These are phyloP conservation scores for Eimeria acervulina DNA, from an alignment of 169 alveolate species.

Conservation along the genomic window DNA sequence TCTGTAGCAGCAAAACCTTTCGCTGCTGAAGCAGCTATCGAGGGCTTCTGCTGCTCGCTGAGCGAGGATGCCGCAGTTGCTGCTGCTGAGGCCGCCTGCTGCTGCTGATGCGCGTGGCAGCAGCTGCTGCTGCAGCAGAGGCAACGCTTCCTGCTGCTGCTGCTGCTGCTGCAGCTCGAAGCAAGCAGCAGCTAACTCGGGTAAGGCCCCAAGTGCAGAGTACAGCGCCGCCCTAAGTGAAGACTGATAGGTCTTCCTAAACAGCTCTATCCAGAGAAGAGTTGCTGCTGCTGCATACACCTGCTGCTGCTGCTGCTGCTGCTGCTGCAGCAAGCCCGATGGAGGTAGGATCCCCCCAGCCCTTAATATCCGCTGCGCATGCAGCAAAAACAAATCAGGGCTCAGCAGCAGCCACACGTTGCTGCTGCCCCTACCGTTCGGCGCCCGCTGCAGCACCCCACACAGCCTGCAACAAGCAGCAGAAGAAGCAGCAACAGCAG, in stretches of 20 bases:
- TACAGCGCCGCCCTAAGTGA: conserved; percentile 22
- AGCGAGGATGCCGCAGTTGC: conserved; percentile 26
- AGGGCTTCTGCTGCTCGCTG: conserved; percentile 56
- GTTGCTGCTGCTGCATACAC: conserved; percentile 71
- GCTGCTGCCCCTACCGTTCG: conserved; percentile 61
- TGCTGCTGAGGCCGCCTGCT: conserved; percentile 67
- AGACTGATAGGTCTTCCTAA: conserved; percentile 27
- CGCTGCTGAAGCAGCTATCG: conserved; percentile 32
- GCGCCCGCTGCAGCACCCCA: conserved; percentile 74
- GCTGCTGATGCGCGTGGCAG: conserved; percentile 46
- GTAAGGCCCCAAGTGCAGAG: not conserved
- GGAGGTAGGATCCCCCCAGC: conserved; percentile 22
- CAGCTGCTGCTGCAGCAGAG: not conserved
- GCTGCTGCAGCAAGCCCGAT: conserved; percentile 11
- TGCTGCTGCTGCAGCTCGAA: conserved; percentile 78
- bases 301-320: conserved; percentile 76
- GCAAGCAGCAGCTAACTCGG: conserved; percentile 75
- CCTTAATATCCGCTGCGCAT: conserved; percentile 43
- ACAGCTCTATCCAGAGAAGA: conserved; percentile 57
- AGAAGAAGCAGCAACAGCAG: conserved; percentile 49
- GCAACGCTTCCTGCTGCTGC: conserved; percentile 35
- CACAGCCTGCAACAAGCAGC: conserved; percentile 54
- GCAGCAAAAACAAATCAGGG: conserved; percentile 37
- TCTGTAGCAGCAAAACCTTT: conserved; percentile 5
- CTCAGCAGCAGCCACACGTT: conserved; percentile 71